Percentiles rank a stretch among this genome's conserved stretches.
Evolutionary conservation across 306 rosid species (phyloP).

Genomic region (Phaseolus lunatus): DNA sequence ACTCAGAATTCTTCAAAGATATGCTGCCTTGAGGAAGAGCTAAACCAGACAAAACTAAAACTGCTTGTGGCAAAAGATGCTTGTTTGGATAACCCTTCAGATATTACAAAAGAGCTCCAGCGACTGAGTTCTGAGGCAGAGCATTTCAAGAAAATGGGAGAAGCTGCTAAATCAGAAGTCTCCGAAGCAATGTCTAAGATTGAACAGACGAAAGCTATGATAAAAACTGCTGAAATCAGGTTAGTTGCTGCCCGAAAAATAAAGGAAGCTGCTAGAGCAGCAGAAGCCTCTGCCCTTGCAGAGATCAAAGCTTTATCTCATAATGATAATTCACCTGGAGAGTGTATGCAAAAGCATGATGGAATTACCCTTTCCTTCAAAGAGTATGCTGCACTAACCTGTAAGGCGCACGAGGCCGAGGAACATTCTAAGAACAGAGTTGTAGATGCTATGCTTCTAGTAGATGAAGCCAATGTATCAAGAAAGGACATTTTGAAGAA

Average conservation of each 20-base stretch:
- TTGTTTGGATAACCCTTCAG: constrained; percentile 54
- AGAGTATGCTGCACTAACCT: constrained; percentile 68
- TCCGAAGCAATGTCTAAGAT: constrained; percentile 72
- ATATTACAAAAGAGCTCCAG: constrained; percentile 72
- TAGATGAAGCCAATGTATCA: constrained; percentile 75
- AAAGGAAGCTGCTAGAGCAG: constrained; percentile 96
- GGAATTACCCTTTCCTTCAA: constrained; percentile 77
- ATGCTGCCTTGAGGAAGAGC: constrained; percentile 80
- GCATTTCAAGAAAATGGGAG: constrained; percentile 74
- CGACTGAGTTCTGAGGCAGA: constrained; percentile 75
- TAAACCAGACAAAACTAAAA: constrained; percentile 70
- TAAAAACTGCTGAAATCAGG: constrained; percentile 80
- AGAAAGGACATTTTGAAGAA: constrained; percentile 66
- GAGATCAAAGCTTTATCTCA: constrained; percentile 77
- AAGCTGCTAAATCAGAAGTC: constrained; percentile 72
- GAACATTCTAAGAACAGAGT: constrained; percentile 70
- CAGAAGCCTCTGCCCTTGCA: constrained; percentile 75
- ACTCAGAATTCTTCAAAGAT: constrained; percentile 70
- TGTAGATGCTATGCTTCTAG: constrained; percentile 71
- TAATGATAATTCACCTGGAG: constrained; percentile 47
- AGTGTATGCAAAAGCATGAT: constrained; percentile 49
- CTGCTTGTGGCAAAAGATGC: constrained; percentile 69
- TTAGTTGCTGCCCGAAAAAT: constrained; percentile 88
- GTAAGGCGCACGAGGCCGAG: constrained; percentile 68
- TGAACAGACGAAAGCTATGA: constrained; percentile 73